Base-by-base conservation (phyloP, 495 filamentous ascomycete genomes). In the Aspergillus mulundensis region DNA sequence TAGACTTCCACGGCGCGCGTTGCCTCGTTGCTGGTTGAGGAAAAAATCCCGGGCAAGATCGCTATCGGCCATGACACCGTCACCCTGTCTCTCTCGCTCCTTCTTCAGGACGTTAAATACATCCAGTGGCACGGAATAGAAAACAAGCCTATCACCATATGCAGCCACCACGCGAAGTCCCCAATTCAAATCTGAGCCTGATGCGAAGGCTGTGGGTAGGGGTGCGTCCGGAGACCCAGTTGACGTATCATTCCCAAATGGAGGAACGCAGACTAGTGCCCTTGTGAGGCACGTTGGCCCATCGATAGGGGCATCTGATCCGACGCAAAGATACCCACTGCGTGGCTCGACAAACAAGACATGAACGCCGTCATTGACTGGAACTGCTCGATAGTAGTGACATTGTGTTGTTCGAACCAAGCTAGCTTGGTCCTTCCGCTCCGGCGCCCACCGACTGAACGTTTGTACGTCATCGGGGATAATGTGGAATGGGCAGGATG, bases 341-440 rank as follows among this genome's bases (percentile, higher is more conserved):
- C 69, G 69, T 5, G 86, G 85, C 55, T 90, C 87, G 8, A 83
- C 84, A 70, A 88, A 91, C 20, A 89, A 68, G 30, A 91, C 73
- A 57, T 89, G 84, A 39, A 81, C 73, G 1, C 87, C 86, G 66
- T 90, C 87, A 57, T 84, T 84, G 41, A 89, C 70, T 0, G 87
- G 87, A 4, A 87, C 70, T 6, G 87, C 87, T 11, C 77, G 79
- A 59, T 84, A 87, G 61, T 90, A 84, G 60, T 89, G 85, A 24
- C 75, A 80, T 54, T 77, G 74, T 0, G 70, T 74, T 19, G 74
- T 69, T 18, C 68, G 66, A 19, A 76, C 61, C 21, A 73, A 60
- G 30, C 63, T 68, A n/a, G 72, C 55, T 10, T 61, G 60, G 11
- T 64, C 59, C 6, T 50, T 61, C n/a, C 68, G 65, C 7, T 61